Percentiles rank a stretch among this genome's conserved stretches.
Conservation (phyloP, 169 alveolate species). For the Plasmodium gonderi region DNA sequence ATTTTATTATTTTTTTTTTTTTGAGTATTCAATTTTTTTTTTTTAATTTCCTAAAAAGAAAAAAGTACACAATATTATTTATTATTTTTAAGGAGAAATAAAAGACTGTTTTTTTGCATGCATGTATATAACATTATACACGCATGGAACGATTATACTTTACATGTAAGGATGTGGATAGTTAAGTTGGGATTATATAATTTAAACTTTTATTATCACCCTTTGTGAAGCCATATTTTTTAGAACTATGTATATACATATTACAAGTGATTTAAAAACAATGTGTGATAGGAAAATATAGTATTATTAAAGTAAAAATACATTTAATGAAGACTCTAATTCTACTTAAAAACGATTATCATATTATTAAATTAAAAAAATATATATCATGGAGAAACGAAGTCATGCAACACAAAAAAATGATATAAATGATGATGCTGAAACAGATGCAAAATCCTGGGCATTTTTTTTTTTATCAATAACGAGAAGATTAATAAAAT, state of each 20-base stretch:
- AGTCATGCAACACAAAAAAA: not conserved
- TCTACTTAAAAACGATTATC: not conserved
- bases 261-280: not conserved
- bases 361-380: not conserved
- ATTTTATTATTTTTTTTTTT: not conserved
- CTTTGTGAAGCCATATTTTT: not conserved
- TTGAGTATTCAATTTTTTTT: not conserved
- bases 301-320: not conserved
- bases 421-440: not conserved
- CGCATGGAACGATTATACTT: too few relatives aligned
- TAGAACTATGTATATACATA: not conserved
- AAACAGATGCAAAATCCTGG: not conserved
- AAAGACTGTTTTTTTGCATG: not conserved
- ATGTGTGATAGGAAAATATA: not conserved
- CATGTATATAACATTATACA: not conserved
- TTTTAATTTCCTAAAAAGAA: not conserved
- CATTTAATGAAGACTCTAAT: not conserved
- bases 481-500: not conserved
- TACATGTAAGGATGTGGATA: not conserved
- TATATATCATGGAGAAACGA: not conserved
- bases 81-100: not conserved
- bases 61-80: not conserved
- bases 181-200: not conserved
- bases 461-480: not conserved
- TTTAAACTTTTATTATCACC: not conserved